Conservation (phyloP, 106 monocot species). For the Dendrobium nobile region DNA sequence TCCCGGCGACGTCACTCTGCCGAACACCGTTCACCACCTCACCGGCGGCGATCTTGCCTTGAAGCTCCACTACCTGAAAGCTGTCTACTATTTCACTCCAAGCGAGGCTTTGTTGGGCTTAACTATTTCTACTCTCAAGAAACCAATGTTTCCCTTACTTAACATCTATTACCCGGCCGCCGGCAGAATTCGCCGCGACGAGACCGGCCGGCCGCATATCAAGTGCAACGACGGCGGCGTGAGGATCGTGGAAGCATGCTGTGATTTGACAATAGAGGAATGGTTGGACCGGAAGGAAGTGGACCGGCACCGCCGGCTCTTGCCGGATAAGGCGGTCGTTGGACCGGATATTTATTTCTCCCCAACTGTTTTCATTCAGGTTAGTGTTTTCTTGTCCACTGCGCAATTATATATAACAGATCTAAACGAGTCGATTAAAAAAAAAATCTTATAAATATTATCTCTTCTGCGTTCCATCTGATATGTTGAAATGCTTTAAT, state of each 20-base stretch:
- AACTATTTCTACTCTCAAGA: constrained; percentile 19
- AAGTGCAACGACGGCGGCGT: constrained; percentile 75
- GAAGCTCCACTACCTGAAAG: constrained; percentile 13
- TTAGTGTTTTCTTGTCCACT: constrained; percentile 1
- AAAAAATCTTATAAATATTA: too few relatives aligned
- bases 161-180: constrained; percentile 22
- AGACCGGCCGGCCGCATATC: constrained; percentile 31
- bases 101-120: constrained; percentile 6
- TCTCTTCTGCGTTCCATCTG: too few relatives aligned
- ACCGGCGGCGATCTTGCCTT: constrained; percentile 1
- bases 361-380: constrained; percentile 56
- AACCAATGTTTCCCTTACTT: constrained; percentile 54
- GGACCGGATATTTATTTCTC: constrained; percentile 72
- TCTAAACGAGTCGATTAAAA: too few relatives aligned
- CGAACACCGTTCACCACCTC: constrained; percentile 11
- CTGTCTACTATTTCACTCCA: constrained; percentile 1
- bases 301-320: constrained; percentile 16
- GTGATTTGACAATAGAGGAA: constrained; percentile 29
- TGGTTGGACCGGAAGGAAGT: constrained; percentile 23
- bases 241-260: constrained; percentile 52
- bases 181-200: constrained; percentile 43
- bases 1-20: constrained; percentile 10
- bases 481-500: too few relatives aligned
- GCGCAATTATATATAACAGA: too few relatives aligned
- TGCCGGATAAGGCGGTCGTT: constrained; percentile 34